phyloP scores from a whole-genome alignment of 495 filamentous ascomycete species.

The Rostrohypoxylon terebratum region DNA sequence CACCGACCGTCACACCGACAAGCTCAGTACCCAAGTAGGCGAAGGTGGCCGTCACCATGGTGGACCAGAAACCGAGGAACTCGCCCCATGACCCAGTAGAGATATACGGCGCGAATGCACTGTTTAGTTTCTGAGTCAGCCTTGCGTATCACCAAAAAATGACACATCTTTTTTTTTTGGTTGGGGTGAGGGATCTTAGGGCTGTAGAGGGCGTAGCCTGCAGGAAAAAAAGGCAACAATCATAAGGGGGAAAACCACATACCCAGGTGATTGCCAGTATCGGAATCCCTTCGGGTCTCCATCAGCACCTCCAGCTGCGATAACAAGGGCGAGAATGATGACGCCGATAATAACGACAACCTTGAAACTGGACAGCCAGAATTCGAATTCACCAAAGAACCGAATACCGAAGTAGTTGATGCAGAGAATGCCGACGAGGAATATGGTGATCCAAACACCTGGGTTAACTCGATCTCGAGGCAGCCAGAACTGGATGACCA shows the following conservation, averaged over 20 bases:
- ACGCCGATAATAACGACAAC: constrained; percentile 75
- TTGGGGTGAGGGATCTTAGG: not conserved
- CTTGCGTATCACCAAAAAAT: constrained; percentile 4
- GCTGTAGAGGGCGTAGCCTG: not conserved
- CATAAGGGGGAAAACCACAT: constrained; percentile 13
- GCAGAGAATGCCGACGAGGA: constrained; percentile 69
- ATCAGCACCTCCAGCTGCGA: constrained; percentile 81
- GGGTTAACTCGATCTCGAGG: constrained; percentile 71
- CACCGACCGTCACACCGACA: constrained; percentile 81
- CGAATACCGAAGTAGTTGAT: constrained; percentile 73
- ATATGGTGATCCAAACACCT: constrained; percentile 78
- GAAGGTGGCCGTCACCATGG: constrained; percentile 82
- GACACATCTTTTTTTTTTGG: not conserved
- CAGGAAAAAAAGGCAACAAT: not conserved
- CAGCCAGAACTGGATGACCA: constrained; percentile 79
- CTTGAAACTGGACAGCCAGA: constrained; percentile 80
- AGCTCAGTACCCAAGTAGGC: constrained; percentile 89
- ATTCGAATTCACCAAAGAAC: constrained; percentile 85
- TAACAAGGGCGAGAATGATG: constrained; percentile 73
- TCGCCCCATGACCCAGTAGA: constrained; percentile 61
- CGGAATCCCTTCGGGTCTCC: constrained; percentile 78
- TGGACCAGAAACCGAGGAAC: constrained; percentile 83
- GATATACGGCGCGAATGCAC: constrained; percentile 72
- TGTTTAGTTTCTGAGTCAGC: constrained; percentile 57
- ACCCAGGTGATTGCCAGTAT: constrained; percentile 81